Conservation (phyloP, 257 asterid genomes). For the Fraxinus pennsylvanica region DNA sequence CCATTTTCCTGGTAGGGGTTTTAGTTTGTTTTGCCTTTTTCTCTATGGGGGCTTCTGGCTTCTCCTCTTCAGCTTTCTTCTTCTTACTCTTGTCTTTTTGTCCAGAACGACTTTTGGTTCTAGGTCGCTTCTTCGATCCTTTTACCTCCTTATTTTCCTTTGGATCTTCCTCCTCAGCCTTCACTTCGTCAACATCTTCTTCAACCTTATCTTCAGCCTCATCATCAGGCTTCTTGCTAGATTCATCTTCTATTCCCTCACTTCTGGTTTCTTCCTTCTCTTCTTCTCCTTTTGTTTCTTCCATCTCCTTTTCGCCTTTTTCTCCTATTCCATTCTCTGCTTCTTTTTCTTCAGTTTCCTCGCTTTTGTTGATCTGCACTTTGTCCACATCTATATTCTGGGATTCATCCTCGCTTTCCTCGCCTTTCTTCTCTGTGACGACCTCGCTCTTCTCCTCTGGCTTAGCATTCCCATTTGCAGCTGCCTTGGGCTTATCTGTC, state of each 20-base stretch:
- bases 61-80: slow-evolving; percentile 39
- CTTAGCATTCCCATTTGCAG: slow-evolving; percentile 40
- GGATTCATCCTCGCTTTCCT: slow-evolving; percentile 28
- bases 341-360: slow-evolving; percentile 28
- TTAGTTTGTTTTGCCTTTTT: slow-evolving; percentile 38
- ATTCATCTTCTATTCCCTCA: slow-evolving; percentile 18
- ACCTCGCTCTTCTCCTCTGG: slow-evolving; percentile 35
- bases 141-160: slow-evolving; percentile 43
- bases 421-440: slow-evolving; percentile 24
- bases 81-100: slow-evolving; percentile 42
- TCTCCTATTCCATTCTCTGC: slow-evolving; percentile 29
- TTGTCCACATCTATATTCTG: slow-evolving; percentile 47
- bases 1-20: slow-evolving; percentile 35
- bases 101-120: slow-evolving; percentile 42
- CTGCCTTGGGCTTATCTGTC: slow-evolving; percentile 43
- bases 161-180: slow-evolving; percentile 37
- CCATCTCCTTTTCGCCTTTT: slow-evolving; percentile 3
- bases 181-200: slow-evolving; percentile 34
- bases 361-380: slow-evolving; percentile 31
- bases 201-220: slow-evolving; percentile 34
- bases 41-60: slow-evolving; percentile 18
- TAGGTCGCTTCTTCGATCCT: slow-evolving; percentile 54
- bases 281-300: slow-evolving; percentile 11
- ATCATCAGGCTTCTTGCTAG: slow-evolving; percentile 26
- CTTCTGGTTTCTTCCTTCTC: slow-evolving; percentile 18